Base-by-base conservation (phyloP, 768 basidiomycete species). In the Cyathus striatus region DNA sequence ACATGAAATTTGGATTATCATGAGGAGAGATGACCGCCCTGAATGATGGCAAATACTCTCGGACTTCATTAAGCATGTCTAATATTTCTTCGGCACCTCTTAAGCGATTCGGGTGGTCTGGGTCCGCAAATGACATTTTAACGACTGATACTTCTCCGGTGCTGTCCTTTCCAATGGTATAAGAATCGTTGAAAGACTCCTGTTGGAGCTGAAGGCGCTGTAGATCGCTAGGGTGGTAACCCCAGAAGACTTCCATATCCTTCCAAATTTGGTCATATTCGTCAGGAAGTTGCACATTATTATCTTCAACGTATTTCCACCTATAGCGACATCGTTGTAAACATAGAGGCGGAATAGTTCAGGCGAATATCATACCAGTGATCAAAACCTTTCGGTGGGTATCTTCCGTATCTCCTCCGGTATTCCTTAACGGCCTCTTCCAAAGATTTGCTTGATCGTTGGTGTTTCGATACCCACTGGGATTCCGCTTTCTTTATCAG, bases 341-440 rank as follows among this genome's bases (percentile, higher is more conserved):
- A 21, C 12, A 38, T n/a, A 2, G 24, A 9, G 10, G 35, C 21
- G 18, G 2, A 37, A 37, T 37, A 37, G 10, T 9, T 14, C 20
- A 4, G n/a, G 2, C 35, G 21, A 7, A 3, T 76, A 34, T 63
- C 66, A 66, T 67, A 92, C 91, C 92, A 95, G 23, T 74, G 66
- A 56, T 90, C 90, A 48, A 96, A 97, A 0, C 93, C 93, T 41
- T 74, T 76, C 1, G 94, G 92, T 4, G 93, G 94, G 37, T 78
- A 65, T 33, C 87, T 74, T 14, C 67, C 69, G 63, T 92, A 93
- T 43, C 90, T 70, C 44, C 74, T 67, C 43, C 66, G 70, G 60
- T 97, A 96, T 58, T 92, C 90, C 16, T 58, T 56, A 1, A 88
- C 86, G 2, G 90, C 93, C 23, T 83, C 72, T 21, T 70, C 68